Percentiles rank a stretch among this genome's conserved stretches.
These are phyloP conservation scores for Nicotiana rustica DNA, from an alignment of 305 asterid genomes.

Conservation along the genomic window DNA sequence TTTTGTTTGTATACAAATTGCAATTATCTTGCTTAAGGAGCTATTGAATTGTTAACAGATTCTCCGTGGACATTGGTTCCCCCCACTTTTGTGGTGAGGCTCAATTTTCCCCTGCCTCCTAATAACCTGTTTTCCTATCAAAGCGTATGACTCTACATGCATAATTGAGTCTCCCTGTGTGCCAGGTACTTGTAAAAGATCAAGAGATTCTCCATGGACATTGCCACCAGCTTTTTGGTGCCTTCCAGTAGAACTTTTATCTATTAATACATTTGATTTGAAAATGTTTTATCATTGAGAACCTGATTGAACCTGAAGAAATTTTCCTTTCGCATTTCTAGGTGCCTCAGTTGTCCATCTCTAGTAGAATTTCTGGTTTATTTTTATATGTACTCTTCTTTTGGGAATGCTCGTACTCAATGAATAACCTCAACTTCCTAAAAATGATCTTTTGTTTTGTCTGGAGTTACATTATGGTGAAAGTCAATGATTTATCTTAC, in stretches of 20 bases:
- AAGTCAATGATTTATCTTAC: constrained; percentile 6
- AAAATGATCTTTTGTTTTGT: background rate
- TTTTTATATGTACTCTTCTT: background rate
- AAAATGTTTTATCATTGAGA: background rate
- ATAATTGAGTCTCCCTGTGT: constrained; percentile 14
- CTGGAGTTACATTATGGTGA: constrained; percentile 17
- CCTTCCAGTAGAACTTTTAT: background rate
- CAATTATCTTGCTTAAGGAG: background rate
- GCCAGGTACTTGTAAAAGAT: background rate
- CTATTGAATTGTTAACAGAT: background rate
- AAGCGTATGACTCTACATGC: background rate
- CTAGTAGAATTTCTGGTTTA: background rate
- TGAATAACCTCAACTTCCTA: constrained; percentile 16
- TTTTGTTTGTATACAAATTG: constrained; percentile 13
- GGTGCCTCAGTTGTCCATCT: constrained; percentile 18
- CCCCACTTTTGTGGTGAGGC: background rate
- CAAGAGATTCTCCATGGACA: background rate
- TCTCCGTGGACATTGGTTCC: background rate
- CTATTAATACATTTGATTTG: background rate
- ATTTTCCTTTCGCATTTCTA: background rate
- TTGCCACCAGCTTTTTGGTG: constrained; percentile 14
- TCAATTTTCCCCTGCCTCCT: background rate
- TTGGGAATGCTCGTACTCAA: background rate
- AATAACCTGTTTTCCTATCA: background rate
- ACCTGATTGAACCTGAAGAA: constrained; percentile 5